Conservation (phyloP, 2,329 filamentous ascomycete genomes). For the Cytospora schulzeri region DNA sequence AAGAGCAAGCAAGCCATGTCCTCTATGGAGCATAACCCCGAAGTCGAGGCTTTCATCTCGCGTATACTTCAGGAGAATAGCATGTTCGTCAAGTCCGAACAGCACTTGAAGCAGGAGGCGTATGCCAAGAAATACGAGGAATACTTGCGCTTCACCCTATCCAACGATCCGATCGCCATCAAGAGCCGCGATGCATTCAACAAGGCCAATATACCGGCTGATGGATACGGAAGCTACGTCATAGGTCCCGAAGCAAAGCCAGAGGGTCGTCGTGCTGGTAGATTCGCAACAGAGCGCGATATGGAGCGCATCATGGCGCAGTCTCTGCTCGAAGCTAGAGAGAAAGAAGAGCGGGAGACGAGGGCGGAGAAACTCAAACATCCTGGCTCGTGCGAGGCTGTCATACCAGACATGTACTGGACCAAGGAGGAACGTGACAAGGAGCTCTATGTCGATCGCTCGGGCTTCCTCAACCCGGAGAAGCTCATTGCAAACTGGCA, state of each 20-base stretch:
- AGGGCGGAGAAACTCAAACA: slow-evolving; percentile 68
- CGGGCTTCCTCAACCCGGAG: slow-evolving; percentile 65
- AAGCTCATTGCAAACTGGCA: slow-evolving; percentile 71
- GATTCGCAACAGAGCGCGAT: slow-evolving; percentile 72
- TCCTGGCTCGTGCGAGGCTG: slow-evolving; percentile 65
- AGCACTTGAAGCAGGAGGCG: slow-evolving; percentile 42
- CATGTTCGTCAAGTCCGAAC: slow-evolving; percentile 40
- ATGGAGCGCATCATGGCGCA: slow-evolving; percentile 72
- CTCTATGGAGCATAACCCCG: slow-evolving; percentile 43
- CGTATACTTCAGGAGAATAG: slow-evolving; percentile 47
- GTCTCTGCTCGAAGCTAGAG: slow-evolving; percentile 70
- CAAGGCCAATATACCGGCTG: slow-evolving; percentile 38
- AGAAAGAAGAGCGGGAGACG: slow-evolving; percentile 67
- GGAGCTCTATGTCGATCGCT: slow-evolving; percentile 64
- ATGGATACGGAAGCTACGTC: slow-evolving; percentile 33
- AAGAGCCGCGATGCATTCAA: slow-evolving; percentile 59
- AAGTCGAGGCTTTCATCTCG: slow-evolving; percentile 50
- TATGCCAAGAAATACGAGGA: slow-evolving; percentile 53
- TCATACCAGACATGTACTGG: slow-evolving; percentile 71
- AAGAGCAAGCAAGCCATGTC: slow-evolving; percentile 49
- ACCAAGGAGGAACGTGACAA: slow-evolving; percentile 60
- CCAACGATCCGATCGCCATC: slow-evolving; percentile 55
- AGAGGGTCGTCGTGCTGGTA: slow-evolving; percentile 56
- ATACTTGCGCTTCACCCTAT: slow-evolving; percentile 59
- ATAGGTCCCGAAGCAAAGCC: slow-evolving; percentile 53